Evolutionary conservation across 2,329 filamentous ascomycete species (phyloP).

Genomic region (Alternaria sp.): DNA sequence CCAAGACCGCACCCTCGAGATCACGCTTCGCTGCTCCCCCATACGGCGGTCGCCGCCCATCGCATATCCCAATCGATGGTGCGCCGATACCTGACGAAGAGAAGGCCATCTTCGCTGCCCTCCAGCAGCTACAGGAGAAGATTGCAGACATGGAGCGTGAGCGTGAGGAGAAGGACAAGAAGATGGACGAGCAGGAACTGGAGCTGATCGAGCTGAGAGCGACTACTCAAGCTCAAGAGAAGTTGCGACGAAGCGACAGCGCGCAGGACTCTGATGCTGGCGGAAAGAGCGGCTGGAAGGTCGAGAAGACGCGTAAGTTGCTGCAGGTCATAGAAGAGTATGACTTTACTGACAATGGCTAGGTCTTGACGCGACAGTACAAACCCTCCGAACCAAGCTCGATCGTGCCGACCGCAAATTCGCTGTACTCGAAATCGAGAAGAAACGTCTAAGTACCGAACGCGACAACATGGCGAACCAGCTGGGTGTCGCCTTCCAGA

Average conservation of each 20-base stretch:
- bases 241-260: constrained; percentile 54
- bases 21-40: constrained; percentile 62
- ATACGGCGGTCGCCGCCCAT: constrained; percentile 34
- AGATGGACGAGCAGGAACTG: constrained; percentile 58
- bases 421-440: constrained; percentile 67
- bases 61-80: constrained; percentile 58
- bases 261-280: constrained; percentile 56
- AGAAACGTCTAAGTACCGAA: constrained; percentile 67
- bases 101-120: constrained; percentile 66
- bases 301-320: constrained; percentile 64
- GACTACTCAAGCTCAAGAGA: constrained; percentile 52
- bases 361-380: constrained; percentile 67
- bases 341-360: constrained; percentile 15
- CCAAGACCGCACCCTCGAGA: constrained; percentile 56
- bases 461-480: constrained; percentile 70
- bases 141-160: constrained; percentile 63
- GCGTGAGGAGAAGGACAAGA: constrained; percentile 58
- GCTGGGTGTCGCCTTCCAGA: constrained; percentile 65
- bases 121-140: constrained; percentile 65
- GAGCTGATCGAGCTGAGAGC: constrained; percentile 59
- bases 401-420: constrained; percentile 68
- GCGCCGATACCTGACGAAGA: constrained; percentile 67
- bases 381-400: constrained; percentile 65
- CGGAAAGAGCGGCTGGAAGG: constrained; percentile 45
- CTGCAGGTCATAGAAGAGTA: accelerated